Base-by-base conservation (phyloP, 176 grass and related monocot species). In the Aegilops speltoides region DNA sequence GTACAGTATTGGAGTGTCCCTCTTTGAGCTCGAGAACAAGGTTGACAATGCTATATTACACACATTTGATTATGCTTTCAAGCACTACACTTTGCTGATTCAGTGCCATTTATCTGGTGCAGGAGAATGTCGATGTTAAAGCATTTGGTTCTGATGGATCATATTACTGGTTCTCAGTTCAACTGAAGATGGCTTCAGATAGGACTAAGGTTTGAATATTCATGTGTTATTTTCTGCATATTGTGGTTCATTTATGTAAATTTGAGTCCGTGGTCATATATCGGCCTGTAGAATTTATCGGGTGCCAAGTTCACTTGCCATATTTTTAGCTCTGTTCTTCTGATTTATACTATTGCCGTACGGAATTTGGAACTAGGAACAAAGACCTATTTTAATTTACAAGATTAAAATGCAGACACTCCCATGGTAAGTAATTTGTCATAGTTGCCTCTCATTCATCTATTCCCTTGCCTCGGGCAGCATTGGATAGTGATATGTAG, bases 111-210 rank as follows among this genome's bases (percentile, higher is more conserved):
- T 37, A 79, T 92, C 38, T 90, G 67, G 33, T 89, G 73, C 86
- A 98, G 96, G 96, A 98, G 82, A 92, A 89, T 68, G 83, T 91
- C 88, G 94, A 98, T 73, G 32, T 93, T 43, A 98, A 94, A 92
- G 90, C 88, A 79, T 96, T 94, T 90, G 77, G 90, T 82, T 94
- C 88, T 68, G 90, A 98, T 91, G 97, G 93, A 76, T 98, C 94
- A 79, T 98, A 96, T 91, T 98, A 98, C 73, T 85, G 90, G 85
- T 85, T 98, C 76, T 91, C 94, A 48, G 94, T 78, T 73, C 97
- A 98, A 91, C 87, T 98, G 68, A 98, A 96, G 84, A 94, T 98
- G 97, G 85, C 97, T 83, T 96, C 94, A 80, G 94, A 98, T 69
- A 94, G 97, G 83, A 98, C 97, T 78, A 98, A 98, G 97, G 97